Evolutionary conservation across 2,329 filamentous ascomycete genomes (phyloP).

Genomic region (Westerdykella aurantiaca): DNA sequence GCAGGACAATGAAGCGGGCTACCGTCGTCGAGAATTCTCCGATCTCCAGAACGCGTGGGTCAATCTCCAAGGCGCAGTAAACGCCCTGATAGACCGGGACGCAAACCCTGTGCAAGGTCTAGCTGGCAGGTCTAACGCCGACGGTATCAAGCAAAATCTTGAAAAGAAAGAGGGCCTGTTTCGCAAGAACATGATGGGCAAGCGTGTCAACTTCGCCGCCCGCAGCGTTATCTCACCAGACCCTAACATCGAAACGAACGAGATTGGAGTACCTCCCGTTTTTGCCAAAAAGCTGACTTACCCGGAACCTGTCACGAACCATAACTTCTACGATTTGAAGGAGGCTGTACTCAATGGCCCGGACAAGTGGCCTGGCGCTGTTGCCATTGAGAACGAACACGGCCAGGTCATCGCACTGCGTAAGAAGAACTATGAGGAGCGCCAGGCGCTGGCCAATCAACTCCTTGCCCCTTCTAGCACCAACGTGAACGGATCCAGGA

Average conservation of each 20-base stretch:
- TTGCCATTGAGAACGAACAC: constrained; percentile 92
- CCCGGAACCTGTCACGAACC: constrained; percentile 92
- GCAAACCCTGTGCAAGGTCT: constrained; percentile 76
- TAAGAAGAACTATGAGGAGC: constrained; percentile 81
- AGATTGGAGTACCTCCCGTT: constrained; percentile 96
- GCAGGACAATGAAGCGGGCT: constrained; percentile 36
- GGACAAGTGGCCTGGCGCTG: constrained; percentile 88
- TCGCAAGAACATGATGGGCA: constrained; percentile 99
- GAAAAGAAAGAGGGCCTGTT: constrained; percentile 99
- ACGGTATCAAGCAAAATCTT: constrained; percentile 94
- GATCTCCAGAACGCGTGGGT: constrained; percentile 79
- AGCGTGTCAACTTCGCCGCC: constrained; percentile 90
- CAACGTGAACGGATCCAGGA: constrained; percentile 67
- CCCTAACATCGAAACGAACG: constrained; percentile 97
- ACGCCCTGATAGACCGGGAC: constrained; percentile 85
- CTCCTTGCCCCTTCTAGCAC: constrained; percentile 77
- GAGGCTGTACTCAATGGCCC: constrained; percentile 93
- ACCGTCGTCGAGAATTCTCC: constrained; percentile 57
- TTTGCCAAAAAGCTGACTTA: constrained; percentile 96
- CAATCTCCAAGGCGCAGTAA: constrained; percentile 80
- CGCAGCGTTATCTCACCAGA: constrained; percentile 97
- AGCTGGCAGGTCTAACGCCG: constrained; percentile 72
- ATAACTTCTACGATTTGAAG: constrained; percentile 94
- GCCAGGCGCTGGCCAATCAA: constrained; percentile 85
- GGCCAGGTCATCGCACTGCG: constrained; percentile 84